Evolutionary conservation across 2,329 filamentous ascomycete genomes (phyloP).

Genomic region (Penicillium sp.): DNA sequence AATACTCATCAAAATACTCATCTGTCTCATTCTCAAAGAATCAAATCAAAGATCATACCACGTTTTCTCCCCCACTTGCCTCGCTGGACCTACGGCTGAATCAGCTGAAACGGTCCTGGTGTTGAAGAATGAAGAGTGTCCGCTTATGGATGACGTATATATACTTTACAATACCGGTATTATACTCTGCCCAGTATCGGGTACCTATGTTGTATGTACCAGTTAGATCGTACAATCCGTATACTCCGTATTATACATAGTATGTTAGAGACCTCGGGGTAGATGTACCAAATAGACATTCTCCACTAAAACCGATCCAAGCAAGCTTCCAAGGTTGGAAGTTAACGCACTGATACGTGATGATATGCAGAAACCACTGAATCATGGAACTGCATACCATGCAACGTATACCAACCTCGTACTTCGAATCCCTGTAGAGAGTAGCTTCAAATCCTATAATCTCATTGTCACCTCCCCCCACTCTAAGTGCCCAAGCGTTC

Average conservation of each 20-base stretch:
- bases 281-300: too few species aligned
- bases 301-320: too few species aligned
- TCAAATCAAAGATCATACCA: background rate
- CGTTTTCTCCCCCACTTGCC: background rate
- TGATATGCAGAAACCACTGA: too few species aligned
- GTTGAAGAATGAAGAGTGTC: background rate
- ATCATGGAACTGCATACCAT: background rate
- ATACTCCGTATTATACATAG: too few species aligned
- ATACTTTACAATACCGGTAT: background rate
- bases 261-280: too few species aligned
- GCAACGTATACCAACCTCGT: background rate
- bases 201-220: background rate
- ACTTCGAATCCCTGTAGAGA: background rate
- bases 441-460: background rate
- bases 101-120: background rate
- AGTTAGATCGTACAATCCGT: too few species aligned
- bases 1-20: too few species aligned
- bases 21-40: too few species aligned
- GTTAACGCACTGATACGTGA: too few species aligned
- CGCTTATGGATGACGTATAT: background rate
- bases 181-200: background rate
- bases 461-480: background rate
- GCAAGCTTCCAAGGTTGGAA: too few species aligned
- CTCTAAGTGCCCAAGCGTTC: background rate
- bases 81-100: background rate